Evolutionary conservation across 352 stramenopile species (phyloP), one percentile per base, ranked within the genome.

Genomic region (Elongisporangium senticosum): DNA sequence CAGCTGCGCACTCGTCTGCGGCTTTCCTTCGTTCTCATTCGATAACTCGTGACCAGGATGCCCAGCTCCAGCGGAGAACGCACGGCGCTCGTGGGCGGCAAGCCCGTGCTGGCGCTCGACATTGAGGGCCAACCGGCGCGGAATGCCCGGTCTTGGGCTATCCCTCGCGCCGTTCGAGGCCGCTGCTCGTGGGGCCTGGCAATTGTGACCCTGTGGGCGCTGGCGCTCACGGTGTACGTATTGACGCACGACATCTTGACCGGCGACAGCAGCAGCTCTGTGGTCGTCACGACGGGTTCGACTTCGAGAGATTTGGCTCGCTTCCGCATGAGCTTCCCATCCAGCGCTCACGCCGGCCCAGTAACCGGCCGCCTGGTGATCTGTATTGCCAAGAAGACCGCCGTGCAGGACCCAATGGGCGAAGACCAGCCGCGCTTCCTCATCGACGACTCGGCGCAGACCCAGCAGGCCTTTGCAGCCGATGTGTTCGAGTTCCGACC

Each of bases 291-390:
- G 28, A 39, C 28, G 24, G 24, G 24, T 51, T 10, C 51, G 4
- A 3, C 14, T 37, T 22, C 40, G 14, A 23, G 15, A n/a, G 50
- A 10, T 20, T 53, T 11, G 15, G 59, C 74, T 20, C 68, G 69
- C 33, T 83, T 86, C 61, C 61, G 64, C 11, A 54, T 83, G 49
- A 68, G 54, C 51, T 82, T 80, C 54, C 56, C 72, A 49, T 52
- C 65, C n/a, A 58, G 20, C 0, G 57, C 68, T 20, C 72, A 75
- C 40, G 33, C 23, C 23, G 58, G 63, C 13, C 73, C 75, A 13
- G 66, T 88, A 26, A 88, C 77, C 2, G 77, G 77, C 43, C 73
- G 77, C 10, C 67, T 88, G 56, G 65, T 88, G 67, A 52, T 88
- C 43, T 86, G 75, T 21, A 71, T 88, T 7, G 77, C 75, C 63